phyloP scores from a whole-genome alignment of 2,329 filamentous ascomycete species.

The Fusarium veterinarium region DNA sequence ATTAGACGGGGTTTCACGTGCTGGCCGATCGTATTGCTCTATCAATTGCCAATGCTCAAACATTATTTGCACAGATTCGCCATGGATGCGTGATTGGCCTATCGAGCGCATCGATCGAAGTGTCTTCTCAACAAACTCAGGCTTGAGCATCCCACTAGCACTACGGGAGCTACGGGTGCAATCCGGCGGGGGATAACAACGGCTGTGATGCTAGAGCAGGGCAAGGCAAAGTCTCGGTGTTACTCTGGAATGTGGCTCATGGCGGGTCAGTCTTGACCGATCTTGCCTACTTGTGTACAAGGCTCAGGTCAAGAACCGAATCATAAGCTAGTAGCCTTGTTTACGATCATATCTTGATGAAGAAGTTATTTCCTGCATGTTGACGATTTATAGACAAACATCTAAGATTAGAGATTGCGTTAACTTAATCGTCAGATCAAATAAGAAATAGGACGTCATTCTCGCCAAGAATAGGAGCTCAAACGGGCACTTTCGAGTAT shows the following conservation, averaged over 20 bases:
- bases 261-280: background rate
- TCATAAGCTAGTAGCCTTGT: background rate
- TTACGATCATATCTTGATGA: background rate
- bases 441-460: background rate
- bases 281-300: constrained; percentile 4
- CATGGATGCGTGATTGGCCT: constrained; percentile 5
- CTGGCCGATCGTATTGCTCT: constrained; percentile 3
- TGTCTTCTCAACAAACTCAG: constrained; percentile 1
- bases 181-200: constrained; percentile 15
- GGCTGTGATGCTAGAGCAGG: constrained; percentile 3
- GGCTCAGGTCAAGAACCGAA: background rate
- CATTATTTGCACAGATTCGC: background rate
- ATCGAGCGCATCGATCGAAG: constrained; percentile 9
- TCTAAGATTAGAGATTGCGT: too few species aligned
- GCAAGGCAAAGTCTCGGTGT: background rate
- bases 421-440: background rate
- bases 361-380: constrained; percentile 3
- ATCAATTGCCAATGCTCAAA: constrained; percentile 5
- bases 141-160: constrained; percentile 5
- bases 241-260: background rate
- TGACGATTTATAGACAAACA: background rate
- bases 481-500: constrained; percentile 12
- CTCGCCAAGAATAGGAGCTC: background rate
- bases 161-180: constrained; percentile 19
- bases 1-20: background rate